Percentiles rank a stretch among this genome's conserved stretches.
Conservation (phyloP, 1,284 basidiomycete species). For the Sanghuangporus sanghuang region DNA sequence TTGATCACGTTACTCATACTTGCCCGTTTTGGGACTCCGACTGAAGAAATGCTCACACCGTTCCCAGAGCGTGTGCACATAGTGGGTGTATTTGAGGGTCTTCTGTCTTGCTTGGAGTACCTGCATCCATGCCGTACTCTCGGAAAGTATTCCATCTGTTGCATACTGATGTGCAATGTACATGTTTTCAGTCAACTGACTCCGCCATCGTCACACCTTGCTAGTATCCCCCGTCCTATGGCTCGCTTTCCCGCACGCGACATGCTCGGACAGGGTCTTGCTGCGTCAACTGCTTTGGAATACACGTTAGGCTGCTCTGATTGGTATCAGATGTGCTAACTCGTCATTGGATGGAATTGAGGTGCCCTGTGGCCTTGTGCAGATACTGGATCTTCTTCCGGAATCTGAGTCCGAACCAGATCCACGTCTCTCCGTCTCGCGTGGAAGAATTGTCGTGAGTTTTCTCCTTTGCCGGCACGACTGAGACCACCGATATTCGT, state of each 20-base stretch:
- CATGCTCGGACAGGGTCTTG: not conserved
- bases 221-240: not conserved
- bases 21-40: not conserved
- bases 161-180: not conserved
- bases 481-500: conserved; percentile 1
- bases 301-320: not conserved
- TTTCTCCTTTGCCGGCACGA: conserved; percentile 8
- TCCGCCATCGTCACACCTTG: not conserved
- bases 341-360: not conserved
- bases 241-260: not conserved
- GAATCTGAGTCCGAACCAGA: conserved; percentile 6
- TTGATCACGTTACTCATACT: not conserved
- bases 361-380: not conserved
- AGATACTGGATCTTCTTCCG: not conserved
- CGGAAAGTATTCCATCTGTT: not conserved
- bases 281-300: not conserved
- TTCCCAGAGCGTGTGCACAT: not conserved
- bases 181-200: not conserved
- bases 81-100: not conserved
- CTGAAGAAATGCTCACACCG: not conserved
- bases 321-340: not conserved
- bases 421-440: conserved; percentile 9
- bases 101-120: conserved; percentile 1
- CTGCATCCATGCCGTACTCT: not conserved
- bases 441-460: conserved; percentile 9